Base-by-base conservation (phyloP, 2,329 filamentous ascomycete genomes). In the Tolypocladium sp. region DNA sequence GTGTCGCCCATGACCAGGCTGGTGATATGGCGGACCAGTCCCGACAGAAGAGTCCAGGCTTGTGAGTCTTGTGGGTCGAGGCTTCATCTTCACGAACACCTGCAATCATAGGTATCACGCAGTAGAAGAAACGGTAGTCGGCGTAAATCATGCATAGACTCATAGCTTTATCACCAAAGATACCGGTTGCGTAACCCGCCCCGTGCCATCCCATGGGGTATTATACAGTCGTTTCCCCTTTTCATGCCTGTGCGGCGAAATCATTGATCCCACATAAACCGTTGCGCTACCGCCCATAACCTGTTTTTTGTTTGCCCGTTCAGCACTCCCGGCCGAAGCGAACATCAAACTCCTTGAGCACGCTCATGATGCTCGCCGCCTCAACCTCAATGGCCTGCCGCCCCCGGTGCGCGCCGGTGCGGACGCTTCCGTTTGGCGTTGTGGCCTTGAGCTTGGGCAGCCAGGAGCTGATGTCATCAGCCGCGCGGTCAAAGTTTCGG, bases 281-380 rank as follows among this genome's bases (percentile, higher is more conserved):
- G 20, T 22, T 20, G 10, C 33, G n/a, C 33, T 51, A 10, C 35
- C 40, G 17, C 40, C 33, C 51, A 37, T 38, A 40, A 22, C 27
- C 35, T 22, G 9, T 30, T 13, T 30, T 35, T 10, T 5, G 1
- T 55, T 25, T 17, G 37, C 25, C 25, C n/a, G 10, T 37, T 69
- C 65, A 74, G 53, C 70, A 69, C 55, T 74, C 72, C 42, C 72
- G 68, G 44, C 85, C 85, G 70, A 92, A 92, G 58, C 89, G 77
- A 56, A 90, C 80, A 67, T 92, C 89, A 73, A 92, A 92, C 63
- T 89, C 87, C 71, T 89, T 90, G 61, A 92, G 74, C n/a, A 92
- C 89, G 49, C 87, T 88, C 89, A 92, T 92, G 58, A 92, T 91
- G 71, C 89, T 92, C 0, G 89, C 89, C 8, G 89, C 88, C 73